Evolutionary conservation across 768 basidiomycete species (phyloP), one percentile per base, ranked within the genome.

Genomic region (Daedalea quercina): DNA sequence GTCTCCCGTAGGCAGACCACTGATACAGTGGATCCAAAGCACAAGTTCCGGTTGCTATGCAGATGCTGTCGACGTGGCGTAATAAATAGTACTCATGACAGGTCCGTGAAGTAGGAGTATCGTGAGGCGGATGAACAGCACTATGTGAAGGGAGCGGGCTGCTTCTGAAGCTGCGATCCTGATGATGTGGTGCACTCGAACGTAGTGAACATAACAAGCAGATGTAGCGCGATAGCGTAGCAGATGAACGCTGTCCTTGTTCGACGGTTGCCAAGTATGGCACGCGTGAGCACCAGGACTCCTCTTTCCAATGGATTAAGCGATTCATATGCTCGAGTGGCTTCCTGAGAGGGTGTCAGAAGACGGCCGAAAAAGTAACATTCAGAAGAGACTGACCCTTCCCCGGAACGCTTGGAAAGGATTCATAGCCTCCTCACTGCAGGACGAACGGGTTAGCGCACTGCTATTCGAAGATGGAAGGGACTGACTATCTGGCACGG

Each of bases 341-440:
- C 92, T 73, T 98, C 96, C 95, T 98, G 65, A 57, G 34, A 25
- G 52, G 35, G 23, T 37, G 37, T 22, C n/a, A 19, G n/a, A 43
- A 57, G 41, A n/a, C n/a, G 22, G n/a, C 3, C 24, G 19, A 15
- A 59, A 44, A 26, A 49, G 9, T 15, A 1, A 15, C 25, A 41
- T 13, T 25, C 26, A 45, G 19, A 3, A 11, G 9, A 24, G 11
- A 80, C 93, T 59, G 61, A 96, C 95, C 67, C 93, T 76, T 1
- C 95, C 93, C 57, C 93, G 83, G 77, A 99, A 98, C 7, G 88
- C 93, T 68, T 97, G 94, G 65, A 99, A 99, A 0, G 96, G 95
- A 64, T 99, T 98, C 83, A 98, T 93, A 49, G 90, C 83, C 69
- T 96, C 90, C 65, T 98, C 95, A 63, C 65, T 66, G 42, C 22